phyloP scores from a whole-genome alignment of 1,284 basidiomycete species.

The Sanghuangporus sanghuang region DNA sequence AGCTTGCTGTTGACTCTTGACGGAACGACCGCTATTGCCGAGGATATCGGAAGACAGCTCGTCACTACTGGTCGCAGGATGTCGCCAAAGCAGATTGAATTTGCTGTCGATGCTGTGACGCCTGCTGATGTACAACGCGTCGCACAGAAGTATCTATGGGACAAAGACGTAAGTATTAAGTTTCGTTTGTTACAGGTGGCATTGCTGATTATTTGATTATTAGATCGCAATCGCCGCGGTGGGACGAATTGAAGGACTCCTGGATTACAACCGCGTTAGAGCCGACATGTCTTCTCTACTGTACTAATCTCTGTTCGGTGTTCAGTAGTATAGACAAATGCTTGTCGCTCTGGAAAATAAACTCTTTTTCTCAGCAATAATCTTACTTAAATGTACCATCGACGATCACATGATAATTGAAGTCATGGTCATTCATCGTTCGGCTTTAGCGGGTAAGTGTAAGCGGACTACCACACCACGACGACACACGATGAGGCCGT shows the following conservation, averaged over 20 bases:
- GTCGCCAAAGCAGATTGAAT: constrained; percentile 93
- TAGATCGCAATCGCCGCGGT: constrained; percentile 79
- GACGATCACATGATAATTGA: neutral
- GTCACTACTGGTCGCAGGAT: constrained; percentile 89
- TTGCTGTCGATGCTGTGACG: constrained; percentile 85
- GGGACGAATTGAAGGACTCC: constrained; percentile 84
- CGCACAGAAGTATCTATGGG: constrained; percentile 96
- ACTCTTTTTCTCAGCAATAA: neutral
- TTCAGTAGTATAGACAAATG: neutral
- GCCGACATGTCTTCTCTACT: constrained; percentile 76
- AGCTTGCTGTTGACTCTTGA: constrained; percentile 88
- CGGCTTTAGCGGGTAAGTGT: no score
- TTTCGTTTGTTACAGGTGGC: constrained; percentile 17
- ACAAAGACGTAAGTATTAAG: constrained; percentile 72
- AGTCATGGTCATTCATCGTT: neutral
- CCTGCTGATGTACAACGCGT: constrained; percentile 91
- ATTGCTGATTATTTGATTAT: constrained; percentile 18
- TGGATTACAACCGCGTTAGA: constrained; percentile 81
- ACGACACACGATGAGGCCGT: constrained; percentile 60
- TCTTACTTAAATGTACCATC: neutral
- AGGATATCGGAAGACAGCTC: constrained; percentile 97
- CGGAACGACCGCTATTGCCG: constrained; percentile 93
- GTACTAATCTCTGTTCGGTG: constrained; percentile 42
- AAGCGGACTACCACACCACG: neutral
- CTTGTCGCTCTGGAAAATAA: neutral